Conservation (phyloP, 169 alveolate genomes). For the Plasmodium sp. region DNA sequence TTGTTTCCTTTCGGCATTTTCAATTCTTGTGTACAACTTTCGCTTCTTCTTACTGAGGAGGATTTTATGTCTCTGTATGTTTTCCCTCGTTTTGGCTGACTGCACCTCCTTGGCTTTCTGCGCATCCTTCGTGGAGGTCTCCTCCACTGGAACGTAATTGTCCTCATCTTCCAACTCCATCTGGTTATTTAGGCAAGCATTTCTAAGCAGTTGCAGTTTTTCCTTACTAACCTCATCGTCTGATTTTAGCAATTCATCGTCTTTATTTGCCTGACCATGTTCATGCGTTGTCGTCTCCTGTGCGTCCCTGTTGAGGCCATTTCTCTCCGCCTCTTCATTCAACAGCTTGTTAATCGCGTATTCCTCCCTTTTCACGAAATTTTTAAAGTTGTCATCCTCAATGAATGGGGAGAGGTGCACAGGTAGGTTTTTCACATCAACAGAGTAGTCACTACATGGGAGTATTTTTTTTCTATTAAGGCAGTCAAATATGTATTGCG, state of each 20-base stretch:
- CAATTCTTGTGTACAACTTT: constrained; percentile 28
- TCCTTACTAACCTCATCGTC: constrained; percentile 16
- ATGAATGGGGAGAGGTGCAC: constrained; percentile 97
- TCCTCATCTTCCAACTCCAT: constrained; percentile 47
- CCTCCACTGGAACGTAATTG: not conserved
- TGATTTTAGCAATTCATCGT: not conserved
- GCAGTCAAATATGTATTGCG: constrained; percentile 96
- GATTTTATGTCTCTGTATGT: constrained; percentile 36
- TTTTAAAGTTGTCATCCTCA: constrained; percentile 66
- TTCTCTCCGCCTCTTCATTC: not conserved
- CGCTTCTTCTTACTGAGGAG: constrained; percentile 53
- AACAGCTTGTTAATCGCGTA: constrained; percentile 40
- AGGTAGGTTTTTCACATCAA: constrained; percentile 92
- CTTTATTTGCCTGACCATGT: not conserved
- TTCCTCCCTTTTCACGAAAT: constrained; percentile 59
- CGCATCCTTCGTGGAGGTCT: not conserved
- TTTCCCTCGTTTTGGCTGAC: not conserved
- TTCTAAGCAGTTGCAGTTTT: not conserved
- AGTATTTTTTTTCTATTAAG: constrained; percentile 88
- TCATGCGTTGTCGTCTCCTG: not conserved
- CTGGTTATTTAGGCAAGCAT: constrained; percentile 37
- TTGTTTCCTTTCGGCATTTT: constrained; percentile 32
- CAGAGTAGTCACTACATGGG: constrained; percentile 92
- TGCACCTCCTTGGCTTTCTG: not conserved
- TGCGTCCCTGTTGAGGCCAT: not conserved